Evolutionary conservation across 1,284 basidiomycete genomes (phyloP).

Genomic region (Leccinum solheimii): DNA sequence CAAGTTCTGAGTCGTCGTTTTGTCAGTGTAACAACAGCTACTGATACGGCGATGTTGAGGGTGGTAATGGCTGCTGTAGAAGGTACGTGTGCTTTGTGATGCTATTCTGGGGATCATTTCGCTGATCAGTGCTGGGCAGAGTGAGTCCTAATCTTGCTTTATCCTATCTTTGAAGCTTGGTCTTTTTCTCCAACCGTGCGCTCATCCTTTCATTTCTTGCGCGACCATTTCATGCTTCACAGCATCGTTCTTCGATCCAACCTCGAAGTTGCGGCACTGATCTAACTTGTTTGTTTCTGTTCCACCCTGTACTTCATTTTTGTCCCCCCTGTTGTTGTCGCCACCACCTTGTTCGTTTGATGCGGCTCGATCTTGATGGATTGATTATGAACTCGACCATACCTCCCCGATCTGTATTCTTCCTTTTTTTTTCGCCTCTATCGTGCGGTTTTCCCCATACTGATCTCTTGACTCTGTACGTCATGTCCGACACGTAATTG

Average conservation of each 20-base stretch:
- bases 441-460: slow-evolving; percentile 15
- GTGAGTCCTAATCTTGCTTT: slow-evolving; percentile 58
- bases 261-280: slow-evolving; percentile 58
- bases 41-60: slow-evolving; percentile 87
- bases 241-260: slow-evolving; percentile 63
- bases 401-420: slow-evolving; percentile 5
- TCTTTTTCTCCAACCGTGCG: slow-evolving; percentile 32
- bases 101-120: slow-evolving; percentile 4
- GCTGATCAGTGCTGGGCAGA: slow-evolving; percentile 44
- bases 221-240: slow-evolving; percentile 22
- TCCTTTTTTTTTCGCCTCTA: slow-evolving; percentile 11
- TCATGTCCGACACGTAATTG: slow-evolving; percentile 31
- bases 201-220: slow-evolving; percentile 34
- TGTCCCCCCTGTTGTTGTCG: slow-evolving; percentile 18
- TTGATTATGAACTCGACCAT: slow-evolving; percentile 19
- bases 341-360: slow-evolving; percentile 27
- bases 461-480: slow-evolving; percentile 24
- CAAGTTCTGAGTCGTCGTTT: slow-evolving; percentile 3
- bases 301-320: slow-evolving; percentile 13
- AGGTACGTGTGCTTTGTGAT: slow-evolving; percentile 53
- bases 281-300: slow-evolving; percentile 38
- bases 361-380: slow-evolving; percentile 13
- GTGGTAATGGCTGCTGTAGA: slow-evolving; percentile 94
- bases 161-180: slow-evolving; percentile 13
- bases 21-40: slow-evolving; percentile 84